These are phyloP conservation scores for Tremellales sp. DNA, from an alignment of 1,284 basidiomycete genomes.

Conservation along the genomic window DNA sequence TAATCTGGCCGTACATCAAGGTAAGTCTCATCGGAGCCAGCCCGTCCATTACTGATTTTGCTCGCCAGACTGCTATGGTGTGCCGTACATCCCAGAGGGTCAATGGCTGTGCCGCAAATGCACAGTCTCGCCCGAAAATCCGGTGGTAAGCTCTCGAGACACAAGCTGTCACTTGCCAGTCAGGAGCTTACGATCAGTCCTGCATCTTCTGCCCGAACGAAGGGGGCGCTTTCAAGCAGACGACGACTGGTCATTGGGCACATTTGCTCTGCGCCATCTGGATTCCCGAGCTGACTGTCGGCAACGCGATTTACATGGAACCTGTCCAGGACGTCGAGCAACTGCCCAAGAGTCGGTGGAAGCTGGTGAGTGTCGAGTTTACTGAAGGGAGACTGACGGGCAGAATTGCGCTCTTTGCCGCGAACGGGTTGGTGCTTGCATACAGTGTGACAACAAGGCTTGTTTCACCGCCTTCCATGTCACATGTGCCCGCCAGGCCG, in stretches of 20 bases:
- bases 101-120: slow-evolving; percentile 99
- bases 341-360: slow-evolving; percentile 91
- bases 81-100: slow-evolving; percentile 98
- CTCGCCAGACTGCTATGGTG: slow-evolving; percentile 89
- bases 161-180: neutral
- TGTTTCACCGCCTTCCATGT: slow-evolving; percentile 95
- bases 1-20: slow-evolving; percentile 97
- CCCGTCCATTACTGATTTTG: too few relatives aligned
- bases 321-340: slow-evolving; percentile 86
- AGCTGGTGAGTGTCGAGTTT: slow-evolving; percentile 60
- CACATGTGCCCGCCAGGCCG: slow-evolving; percentile 85
- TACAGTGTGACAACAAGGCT: slow-evolving; percentile 87
- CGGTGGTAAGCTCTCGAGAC: slow-evolving; percentile 63
- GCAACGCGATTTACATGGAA: slow-evolving; percentile 97
- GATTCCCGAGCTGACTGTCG: slow-evolving; percentile 92
- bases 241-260: slow-evolving; percentile 86
- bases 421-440: slow-evolving; percentile 80
- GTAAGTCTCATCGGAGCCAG: slow-evolving; percentile 48
- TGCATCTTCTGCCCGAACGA: slow-evolving; percentile 94
- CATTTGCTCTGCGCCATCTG: slow-evolving; percentile 97
- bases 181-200: slow-evolving; percentile 54
- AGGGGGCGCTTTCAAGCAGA: slow-evolving; percentile 98
- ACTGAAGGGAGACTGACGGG: slow-evolving; percentile 19
- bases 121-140: slow-evolving; percentile 93
- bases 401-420: slow-evolving; percentile 84